Evolutionary conservation across 2,329 filamentous ascomycete species (phyloP), one percentile per base, ranked within the genome.

Genomic region (Raffaelea arxii): DNA sequence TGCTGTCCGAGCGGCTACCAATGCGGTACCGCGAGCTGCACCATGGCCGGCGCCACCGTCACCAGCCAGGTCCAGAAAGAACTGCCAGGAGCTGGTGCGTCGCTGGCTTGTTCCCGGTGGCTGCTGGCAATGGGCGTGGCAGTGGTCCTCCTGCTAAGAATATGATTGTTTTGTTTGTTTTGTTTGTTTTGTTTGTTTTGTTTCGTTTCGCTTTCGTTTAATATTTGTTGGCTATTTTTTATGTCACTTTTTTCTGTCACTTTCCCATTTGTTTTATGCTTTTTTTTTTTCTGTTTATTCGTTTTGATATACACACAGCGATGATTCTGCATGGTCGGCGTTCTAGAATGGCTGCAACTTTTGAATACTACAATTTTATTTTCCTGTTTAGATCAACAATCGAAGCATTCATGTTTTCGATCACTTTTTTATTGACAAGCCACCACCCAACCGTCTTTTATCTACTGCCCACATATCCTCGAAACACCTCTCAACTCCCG

Each of bases 1-100:
- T 97, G 91, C 62, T 97, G 91, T 69, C 89, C 89, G 0, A 73
- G 65, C 37, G 86, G 86, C 2, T 94, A 83, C 62, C 64, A 63
- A 4, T 94, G 88, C 63, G 88, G 85, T 1, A 72, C 72, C 19
- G 76, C 74, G 21, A 88, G 82, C 60, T 94, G 87, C 65, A 82
- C 80, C 25, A 74, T 78, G 5, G 61, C 60, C 35, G 68, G 66
- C 42, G 70, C 65, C 7, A 71, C 69, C 7, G 67, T 70, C 40
- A 81, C 76, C n/a, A 74, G 66, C 6, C 77, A 74, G 24, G 69
- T 80, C 44, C 70, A 72, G 53, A 79, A 79, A 61, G 64, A 67
- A 55, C 56, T 70, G n/a, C 73, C 74, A 0, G 54, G 54, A 16
- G 37, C 18, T 4, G 18, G 23, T 23, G 43, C 44, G 32, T 36